Percentiles rank a stretch among this genome's conserved stretches.
phyloP scores from a whole-genome alignment of 768 basidiomycete species.

The Holtermanniella nyarrowii region DNA sequence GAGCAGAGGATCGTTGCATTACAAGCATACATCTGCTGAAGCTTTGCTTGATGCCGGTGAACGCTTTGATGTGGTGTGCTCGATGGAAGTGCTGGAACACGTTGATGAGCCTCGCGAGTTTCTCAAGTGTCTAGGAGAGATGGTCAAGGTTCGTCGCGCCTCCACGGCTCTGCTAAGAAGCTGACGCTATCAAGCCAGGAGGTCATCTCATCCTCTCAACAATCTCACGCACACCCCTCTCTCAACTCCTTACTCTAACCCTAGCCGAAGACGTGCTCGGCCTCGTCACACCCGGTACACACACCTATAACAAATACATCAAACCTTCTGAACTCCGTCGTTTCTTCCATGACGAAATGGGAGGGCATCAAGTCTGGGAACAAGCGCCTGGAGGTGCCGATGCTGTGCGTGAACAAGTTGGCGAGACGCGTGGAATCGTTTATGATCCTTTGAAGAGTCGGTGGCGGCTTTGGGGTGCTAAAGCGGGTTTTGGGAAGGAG shows the following conservation, averaged over 20 bases:
- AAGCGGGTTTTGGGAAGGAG: conserved; percentile 29
- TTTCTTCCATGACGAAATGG: conserved; percentile 61
- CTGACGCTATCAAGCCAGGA: conserved; percentile 56
- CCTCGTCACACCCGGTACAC: conserved; percentile 75
- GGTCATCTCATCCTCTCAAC: conserved; percentile 94
- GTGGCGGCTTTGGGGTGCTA: conserved; percentile 38
- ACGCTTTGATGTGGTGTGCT: conserved; percentile 83
- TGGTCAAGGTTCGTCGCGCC: conserved; percentile 62
- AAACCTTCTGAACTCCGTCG: conserved; percentile 72
- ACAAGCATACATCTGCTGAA: conserved; percentile 67
- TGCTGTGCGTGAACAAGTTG: conserved; percentile 17
- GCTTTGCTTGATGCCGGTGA: conserved; percentile 52
- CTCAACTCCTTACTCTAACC: conserved; percentile 60
- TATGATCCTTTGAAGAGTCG: conserved; percentile 37
- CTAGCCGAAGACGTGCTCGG: conserved; percentile 73
- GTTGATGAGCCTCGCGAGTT: conserved; percentile 85
- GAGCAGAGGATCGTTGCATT: conserved; percentile 45
- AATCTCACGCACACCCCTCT: conserved; percentile 70
- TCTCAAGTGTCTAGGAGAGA: conserved; percentile 64
- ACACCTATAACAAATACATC: conserved; percentile 82
- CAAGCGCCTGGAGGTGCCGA: conserved; percentile 22
- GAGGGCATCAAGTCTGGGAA: conserved; percentile 31
- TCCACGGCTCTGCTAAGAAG: not conserved
- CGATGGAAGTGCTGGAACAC: conserved; percentile 97
- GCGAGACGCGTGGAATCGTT: conserved; percentile 39